Conservation (phyloP, 1,139 yeast species). For the Taphrina flavorubra region DNA sequence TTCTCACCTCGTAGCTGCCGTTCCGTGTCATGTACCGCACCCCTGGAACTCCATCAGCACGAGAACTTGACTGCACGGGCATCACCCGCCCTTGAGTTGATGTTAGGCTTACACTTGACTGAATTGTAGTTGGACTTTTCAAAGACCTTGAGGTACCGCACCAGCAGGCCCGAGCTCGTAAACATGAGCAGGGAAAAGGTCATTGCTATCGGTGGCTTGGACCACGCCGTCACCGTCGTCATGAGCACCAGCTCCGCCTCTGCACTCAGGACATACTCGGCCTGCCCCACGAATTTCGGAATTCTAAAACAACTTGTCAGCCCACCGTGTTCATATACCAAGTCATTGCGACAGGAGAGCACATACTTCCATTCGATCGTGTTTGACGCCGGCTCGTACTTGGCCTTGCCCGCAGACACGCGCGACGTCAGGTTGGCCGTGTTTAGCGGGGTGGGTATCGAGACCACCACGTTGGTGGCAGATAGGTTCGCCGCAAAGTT, state of each 20-base stretch:
- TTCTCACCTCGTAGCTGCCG: slow-evolving; percentile 80
- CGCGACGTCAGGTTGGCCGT: slow-evolving; percentile 57
- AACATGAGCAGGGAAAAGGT: slow-evolving; percentile 76
- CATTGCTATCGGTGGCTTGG: slow-evolving; percentile 77
- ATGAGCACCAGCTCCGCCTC: slow-evolving; percentile 57
- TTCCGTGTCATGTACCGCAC: slow-evolving; percentile 76
- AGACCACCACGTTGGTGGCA: slow-evolving; percentile 69
- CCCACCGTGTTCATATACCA: too few relatives aligned
- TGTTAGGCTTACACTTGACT: slow-evolving; percentile 77
- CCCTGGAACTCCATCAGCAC: slow-evolving; percentile 60
- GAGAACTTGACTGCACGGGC: slow-evolving; percentile 46
- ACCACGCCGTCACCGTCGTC: slow-evolving; percentile 58
- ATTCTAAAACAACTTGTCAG: slow-evolving; percentile 51
- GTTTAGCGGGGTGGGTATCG: slow-evolving; percentile 74
- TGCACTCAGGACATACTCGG: slow-evolving; percentile 64
- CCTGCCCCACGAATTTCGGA: slow-evolving; percentile 69
- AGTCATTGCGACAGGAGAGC: neutral
- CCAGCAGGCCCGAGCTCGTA: slow-evolving; percentile 76
- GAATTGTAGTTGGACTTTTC: slow-evolving; percentile 72
- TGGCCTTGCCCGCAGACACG: slow-evolving; percentile 69
- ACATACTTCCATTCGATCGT: slow-evolving; percentile 64
- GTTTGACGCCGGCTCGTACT: slow-evolving; percentile 70
- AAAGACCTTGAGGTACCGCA: slow-evolving; percentile 70
- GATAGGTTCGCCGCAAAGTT: slow-evolving; percentile 65
- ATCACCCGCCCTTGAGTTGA: slow-evolving; percentile 49